Evolutionary conservation across 2,329 filamentous ascomycete genomes (phyloP).

Genomic region (Fusarium sp.): DNA sequence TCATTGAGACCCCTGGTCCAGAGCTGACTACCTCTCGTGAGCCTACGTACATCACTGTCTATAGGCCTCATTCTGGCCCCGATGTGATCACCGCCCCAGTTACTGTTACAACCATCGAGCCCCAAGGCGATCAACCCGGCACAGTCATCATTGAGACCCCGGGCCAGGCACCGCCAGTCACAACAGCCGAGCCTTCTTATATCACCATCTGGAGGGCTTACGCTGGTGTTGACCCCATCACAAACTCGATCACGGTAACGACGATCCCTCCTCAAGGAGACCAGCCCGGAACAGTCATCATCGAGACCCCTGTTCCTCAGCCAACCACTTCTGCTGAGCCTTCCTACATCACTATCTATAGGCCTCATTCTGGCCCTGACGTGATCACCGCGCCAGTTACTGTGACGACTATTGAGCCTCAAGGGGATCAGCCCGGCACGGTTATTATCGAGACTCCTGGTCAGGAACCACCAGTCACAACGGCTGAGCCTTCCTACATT

Average conservation of each 20-base stretch:
- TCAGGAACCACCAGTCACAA: background rate
- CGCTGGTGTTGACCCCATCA: conserved; percentile 20
- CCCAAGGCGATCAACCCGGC: conserved; percentile 19
- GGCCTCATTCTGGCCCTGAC: background rate
- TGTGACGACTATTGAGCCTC: conserved; percentile 1
- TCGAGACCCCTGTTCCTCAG: conserved; percentile 19
- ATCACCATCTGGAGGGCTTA: conserved; percentile 2
- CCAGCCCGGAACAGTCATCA: conserved; percentile 28
- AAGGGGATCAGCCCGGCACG: conserved; percentile 7
- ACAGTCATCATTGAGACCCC: conserved; percentile 31
- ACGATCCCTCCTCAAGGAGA: conserved; percentile 17
- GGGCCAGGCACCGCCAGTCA: background rate
- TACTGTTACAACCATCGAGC: conserved; percentile 20
- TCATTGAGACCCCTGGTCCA: conserved; percentile 26
- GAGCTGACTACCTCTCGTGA: conserved; percentile 9
- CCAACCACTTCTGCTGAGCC: background rate
- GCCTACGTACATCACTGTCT: conserved; percentile 25
- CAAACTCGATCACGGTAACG: conserved; percentile 19
- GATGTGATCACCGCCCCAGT: conserved; percentile 16
- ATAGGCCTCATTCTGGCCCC: conserved; percentile 18
- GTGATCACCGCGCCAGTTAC: background rate
- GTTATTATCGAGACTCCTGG: conserved; percentile 29
- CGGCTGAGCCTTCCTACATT: background rate
- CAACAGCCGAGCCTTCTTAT: background rate
- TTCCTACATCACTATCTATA: background rate